These are phyloP conservation scores for Phytophthora hibernalis DNA, from an alignment of 352 stramenopile genomes.

Conservation along the genomic window DNA sequence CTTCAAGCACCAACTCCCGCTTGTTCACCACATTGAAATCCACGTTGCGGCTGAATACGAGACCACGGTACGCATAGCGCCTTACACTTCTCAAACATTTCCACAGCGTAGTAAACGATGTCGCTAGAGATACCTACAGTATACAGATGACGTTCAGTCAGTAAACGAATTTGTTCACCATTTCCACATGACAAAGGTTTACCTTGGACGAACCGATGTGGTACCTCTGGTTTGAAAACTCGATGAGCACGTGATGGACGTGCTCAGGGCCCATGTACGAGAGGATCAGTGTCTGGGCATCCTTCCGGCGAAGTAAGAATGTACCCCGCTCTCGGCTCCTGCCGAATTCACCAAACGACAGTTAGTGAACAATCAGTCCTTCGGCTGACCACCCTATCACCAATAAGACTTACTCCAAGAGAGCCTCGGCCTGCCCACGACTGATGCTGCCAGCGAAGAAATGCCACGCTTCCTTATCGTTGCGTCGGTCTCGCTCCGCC, in stretches of 20 bases:
- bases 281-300: slow-evolving; percentile 83
- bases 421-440: slow-evolving; percentile 64
- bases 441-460: slow-evolving; percentile 87
- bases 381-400: not conserved
- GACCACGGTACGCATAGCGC: slow-evolving; percentile 74
- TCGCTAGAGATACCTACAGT: slow-evolving; percentile 55
- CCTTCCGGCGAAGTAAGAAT: slow-evolving; percentile 84
- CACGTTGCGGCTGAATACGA: slow-evolving; percentile 76
- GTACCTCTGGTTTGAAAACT: slow-evolving; percentile 74
- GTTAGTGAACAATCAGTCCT: not conserved
- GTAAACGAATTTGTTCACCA: not conserved
- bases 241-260: slow-evolving; percentile 85
- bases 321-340: slow-evolving; percentile 72
- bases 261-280: slow-evolving; percentile 75
- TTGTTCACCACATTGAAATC: slow-evolving; percentile 81
- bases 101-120: slow-evolving; percentile 69
- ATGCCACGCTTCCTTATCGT: slow-evolving; percentile 73
- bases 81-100: slow-evolving; percentile 84
- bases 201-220: slow-evolving; percentile 85
- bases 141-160: slow-evolving; percentile 5
- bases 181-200: not conserved
- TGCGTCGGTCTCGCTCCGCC: slow-evolving; percentile 46
- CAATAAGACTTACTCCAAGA: slow-evolving; percentile 58
- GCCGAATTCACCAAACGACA: slow-evolving; percentile 17
- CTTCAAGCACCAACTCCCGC: slow-evolving; percentile 55